These are phyloP conservation scores for Striga asiatica DNA, from an alignment of 257 asterid genomes.

Conservation along the genomic window DNA sequence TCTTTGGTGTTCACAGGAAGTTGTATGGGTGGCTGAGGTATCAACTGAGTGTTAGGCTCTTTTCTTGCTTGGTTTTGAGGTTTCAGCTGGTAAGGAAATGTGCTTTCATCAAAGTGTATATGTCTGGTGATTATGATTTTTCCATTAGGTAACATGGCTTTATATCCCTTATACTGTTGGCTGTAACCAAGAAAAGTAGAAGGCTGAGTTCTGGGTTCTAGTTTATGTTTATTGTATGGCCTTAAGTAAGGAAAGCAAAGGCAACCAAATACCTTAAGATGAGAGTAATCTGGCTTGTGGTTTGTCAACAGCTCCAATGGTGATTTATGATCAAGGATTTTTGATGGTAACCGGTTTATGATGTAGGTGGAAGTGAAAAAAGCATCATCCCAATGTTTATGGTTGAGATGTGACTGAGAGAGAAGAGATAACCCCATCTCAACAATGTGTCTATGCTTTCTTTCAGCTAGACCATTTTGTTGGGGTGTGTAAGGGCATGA, in stretches of 20 bases:
- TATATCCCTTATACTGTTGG: neutral
- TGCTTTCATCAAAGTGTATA: neutral
- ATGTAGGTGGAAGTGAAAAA: too few relatives aligned
- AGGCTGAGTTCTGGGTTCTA: too few relatives aligned
- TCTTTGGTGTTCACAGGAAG: too few relatives aligned
- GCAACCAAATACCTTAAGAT: neutral
- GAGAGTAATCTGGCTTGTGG: neutral
- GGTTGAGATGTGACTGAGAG: neutral
- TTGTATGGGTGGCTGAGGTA: too few relatives aligned
- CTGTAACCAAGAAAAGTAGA: too few relatives aligned
- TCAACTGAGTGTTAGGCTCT: neutral
- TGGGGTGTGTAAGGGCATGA: too few relatives aligned
- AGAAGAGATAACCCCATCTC: too few relatives aligned
- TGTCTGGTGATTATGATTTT: neutral
- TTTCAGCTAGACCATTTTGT: too few relatives aligned
- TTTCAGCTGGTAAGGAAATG: neutral
- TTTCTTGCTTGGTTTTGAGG: neutral
- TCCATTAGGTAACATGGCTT: neutral
- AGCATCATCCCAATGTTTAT: neutral
- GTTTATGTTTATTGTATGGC: too few relatives aligned
- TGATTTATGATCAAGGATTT: neutral
- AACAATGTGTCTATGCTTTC: too few relatives aligned
- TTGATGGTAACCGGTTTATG: neutral
- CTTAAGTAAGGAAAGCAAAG: too few relatives aligned
- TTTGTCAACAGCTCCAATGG: neutral